Conservation (phyloP, 306 rosid genomes). For the Trichosanthes cucumerina region DNA sequence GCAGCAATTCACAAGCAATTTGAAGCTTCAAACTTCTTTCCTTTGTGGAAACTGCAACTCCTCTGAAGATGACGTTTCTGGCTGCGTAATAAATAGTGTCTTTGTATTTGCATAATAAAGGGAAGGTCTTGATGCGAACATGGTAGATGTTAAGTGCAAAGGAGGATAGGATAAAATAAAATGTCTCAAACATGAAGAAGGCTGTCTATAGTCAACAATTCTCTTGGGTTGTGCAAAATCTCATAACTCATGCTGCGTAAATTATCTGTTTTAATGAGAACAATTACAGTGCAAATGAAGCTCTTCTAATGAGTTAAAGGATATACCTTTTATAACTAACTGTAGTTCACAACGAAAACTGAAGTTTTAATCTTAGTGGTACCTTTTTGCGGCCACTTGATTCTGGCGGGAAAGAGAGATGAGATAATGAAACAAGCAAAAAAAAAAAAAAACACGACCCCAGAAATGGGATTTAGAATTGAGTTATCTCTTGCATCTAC, state of each 20-base stretch:
- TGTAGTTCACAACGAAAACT: not conserved
- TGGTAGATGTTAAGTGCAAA: not conserved
- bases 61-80: not conserved
- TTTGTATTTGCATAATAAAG: not conserved
- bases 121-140: not conserved
- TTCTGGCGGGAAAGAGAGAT: not conserved
- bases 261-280: not conserved
- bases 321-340: not conserved
- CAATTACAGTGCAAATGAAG: not conserved
- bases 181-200: not conserved
- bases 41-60: not conserved
- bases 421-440: not conserved
- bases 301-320: not conserved
- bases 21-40: conserved; percentile 1
- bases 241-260: not conserved
- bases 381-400: not conserved
- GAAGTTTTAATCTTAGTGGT: not conserved
- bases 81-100: not conserved
- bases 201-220: not conserved
- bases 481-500: not conserved
- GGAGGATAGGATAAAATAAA: not conserved
- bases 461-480: conserved; percentile 1
- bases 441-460: not conserved
- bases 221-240: not conserved
- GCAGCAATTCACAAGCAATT: not conserved